These are phyloP conservation scores for Daldinia grandis DNA, from an alignment of 495 filamentous ascomycete species.

Conservation along the genomic window DNA sequence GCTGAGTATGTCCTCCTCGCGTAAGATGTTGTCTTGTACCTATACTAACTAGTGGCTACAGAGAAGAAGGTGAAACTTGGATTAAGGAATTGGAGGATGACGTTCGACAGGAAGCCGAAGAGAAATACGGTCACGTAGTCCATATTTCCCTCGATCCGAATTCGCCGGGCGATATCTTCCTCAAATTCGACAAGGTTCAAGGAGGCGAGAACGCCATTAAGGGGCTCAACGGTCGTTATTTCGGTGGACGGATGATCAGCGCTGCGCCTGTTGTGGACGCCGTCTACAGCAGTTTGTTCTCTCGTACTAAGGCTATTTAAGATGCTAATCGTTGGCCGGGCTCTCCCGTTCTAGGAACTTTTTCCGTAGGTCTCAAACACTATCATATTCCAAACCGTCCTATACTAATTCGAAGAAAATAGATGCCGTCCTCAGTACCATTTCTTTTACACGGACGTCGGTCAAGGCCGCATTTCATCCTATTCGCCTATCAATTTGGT, in stretches of 20 bases:
- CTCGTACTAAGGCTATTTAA: constrained; percentile 78
- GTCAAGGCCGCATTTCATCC: background rate
- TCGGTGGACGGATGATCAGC: constrained; percentile 87
- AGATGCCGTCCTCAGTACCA: constrained; percentile 13
- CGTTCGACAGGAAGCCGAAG: constrained; percentile 89
- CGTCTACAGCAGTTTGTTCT: constrained; percentile 97
- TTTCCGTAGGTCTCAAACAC: constrained; percentile 34
- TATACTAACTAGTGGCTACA: constrained; percentile 61
- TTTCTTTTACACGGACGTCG: constrained; percentile 3
- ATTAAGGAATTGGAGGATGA: constrained; percentile 94
- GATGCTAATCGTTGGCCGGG: constrained; percentile 61
- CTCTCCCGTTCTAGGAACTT: constrained; percentile 52
- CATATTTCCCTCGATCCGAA: constrained; percentile 96
- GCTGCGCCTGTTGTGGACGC: constrained; percentile 96
- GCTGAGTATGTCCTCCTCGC: constrained; percentile 72
- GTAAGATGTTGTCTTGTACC: background rate
- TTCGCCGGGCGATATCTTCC: constrained; percentile 93
- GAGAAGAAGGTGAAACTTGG: constrained; percentile 88
- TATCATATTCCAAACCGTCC: background rate
- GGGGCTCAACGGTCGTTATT: constrained; percentile 95
- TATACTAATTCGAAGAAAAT: constrained; percentile 5
- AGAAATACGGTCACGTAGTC: constrained; percentile 97
- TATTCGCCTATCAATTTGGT: constrained; percentile 24
- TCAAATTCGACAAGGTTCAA: constrained; percentile 95
- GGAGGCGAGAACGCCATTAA: constrained; percentile 98